These are phyloP conservation scores for Calonectria pseudoturangicola DNA, from an alignment of 2,329 filamentous ascomycete species.

Conservation along the genomic window DNA sequence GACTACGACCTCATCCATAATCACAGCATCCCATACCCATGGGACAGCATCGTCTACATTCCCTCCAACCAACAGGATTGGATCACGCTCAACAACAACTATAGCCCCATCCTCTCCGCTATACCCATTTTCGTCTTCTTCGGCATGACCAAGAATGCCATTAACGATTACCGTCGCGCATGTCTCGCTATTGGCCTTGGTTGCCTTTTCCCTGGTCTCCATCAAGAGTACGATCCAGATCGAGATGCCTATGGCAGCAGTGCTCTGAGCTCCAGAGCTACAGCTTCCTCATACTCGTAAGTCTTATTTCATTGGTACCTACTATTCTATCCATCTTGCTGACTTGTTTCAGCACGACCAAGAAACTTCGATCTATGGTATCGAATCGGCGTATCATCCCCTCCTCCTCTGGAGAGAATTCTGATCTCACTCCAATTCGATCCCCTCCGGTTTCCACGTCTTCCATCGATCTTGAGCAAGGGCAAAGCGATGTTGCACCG, in stretches of 20 bases:
- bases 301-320: not conserved
- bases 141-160: slow-evolving; percentile 72
- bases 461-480: slow-evolving; percentile 40
- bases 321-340: not conserved
- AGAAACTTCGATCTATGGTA: slow-evolving; percentile 48
- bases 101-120: slow-evolving; percentile 68
- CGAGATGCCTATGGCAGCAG: slow-evolving; percentile 46
- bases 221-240: slow-evolving; percentile 63
- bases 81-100: slow-evolving; percentile 66
- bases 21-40: slow-evolving; percentile 61
- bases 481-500: not conserved
- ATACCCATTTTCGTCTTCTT: slow-evolving; percentile 73
- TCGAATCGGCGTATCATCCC: slow-evolving; percentile 47
- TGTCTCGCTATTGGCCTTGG: slow-evolving; percentile 65
- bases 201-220: slow-evolving; percentile 64
- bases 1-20: slow-evolving; percentile 66
- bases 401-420: slow-evolving; percentile 41
- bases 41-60: slow-evolving; percentile 68
- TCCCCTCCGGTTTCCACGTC: slow-evolving; percentile 19
- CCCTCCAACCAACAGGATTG: slow-evolving; percentile 64
- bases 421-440: slow-evolving; percentile 30
- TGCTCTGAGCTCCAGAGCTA: slow-evolving; percentile 48
- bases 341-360: slow-evolving; percentile 43
- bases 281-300: slow-evolving; percentile 50
- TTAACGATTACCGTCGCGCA: slow-evolving; percentile 67